Percentiles rank a stretch among this genome's conserved stretches.
Evolutionary conservation across 2,329 filamentous ascomycete species (phyloP).

Genomic region (Ophiostoma himal-ulmi): DNA sequence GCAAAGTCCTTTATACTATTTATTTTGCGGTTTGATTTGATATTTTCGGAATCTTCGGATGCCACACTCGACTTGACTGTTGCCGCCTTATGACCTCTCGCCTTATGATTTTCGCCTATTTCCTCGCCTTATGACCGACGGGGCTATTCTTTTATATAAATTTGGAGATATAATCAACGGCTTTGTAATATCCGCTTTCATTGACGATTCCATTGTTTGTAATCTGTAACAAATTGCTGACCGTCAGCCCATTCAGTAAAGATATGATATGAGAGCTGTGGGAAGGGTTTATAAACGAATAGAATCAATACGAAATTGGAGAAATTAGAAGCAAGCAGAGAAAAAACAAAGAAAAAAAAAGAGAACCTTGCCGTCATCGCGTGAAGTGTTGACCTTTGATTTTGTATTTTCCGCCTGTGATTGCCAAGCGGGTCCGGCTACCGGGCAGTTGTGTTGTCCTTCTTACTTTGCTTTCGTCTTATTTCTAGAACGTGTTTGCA

Average conservation of each 20-base stretch:
- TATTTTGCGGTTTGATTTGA: background rate
- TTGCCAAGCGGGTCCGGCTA: background rate
- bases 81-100: background rate
- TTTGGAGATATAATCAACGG: background rate
- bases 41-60: background rate
- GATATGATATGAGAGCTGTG: background rate
- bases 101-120: background rate
- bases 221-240: background rate
- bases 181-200: background rate
- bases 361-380: background rate
- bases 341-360: background rate
- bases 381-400: background rate
- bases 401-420: background rate
- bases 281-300: too few relatives aligned
- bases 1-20: background rate
- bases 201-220: background rate
- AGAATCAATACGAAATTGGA: too few relatives aligned
- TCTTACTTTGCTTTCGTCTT: background rate
- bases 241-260: background rate
- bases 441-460: conserved; percentile 6
- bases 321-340: background rate
- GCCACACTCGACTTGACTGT: background rate
- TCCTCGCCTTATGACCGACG: too few relatives aligned
- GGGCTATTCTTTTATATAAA: background rate
- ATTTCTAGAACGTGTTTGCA: background rate